A percentile compares a stretch with the other conserved stretches of the same genome.
Evolutionary conservation across 176 grass and related monocot genomes (phyloP).

Genomic region (Bonia amplexicaulis): DNA sequence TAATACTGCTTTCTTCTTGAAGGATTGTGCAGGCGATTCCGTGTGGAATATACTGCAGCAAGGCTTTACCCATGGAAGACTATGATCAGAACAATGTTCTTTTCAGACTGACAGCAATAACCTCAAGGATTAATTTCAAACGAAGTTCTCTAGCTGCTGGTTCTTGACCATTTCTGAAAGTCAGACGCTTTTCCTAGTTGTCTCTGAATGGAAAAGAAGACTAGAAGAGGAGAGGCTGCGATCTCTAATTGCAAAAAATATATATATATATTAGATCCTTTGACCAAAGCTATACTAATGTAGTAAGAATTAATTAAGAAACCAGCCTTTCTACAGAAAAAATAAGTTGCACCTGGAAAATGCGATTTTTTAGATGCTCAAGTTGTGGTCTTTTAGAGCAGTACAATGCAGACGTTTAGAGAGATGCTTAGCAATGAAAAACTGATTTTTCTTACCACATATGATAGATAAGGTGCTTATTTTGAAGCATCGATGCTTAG

Average conservation of each 20-base stretch:
- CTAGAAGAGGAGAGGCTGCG: not conserved
- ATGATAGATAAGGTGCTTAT: too few species aligned
- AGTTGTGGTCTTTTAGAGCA: not conserved
- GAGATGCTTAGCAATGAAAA: too few species aligned
- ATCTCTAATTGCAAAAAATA: not conserved
- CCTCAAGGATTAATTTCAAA: too few species aligned
- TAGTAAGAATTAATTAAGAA: not conserved
- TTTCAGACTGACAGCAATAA: not conserved
- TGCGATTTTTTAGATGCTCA: not conserved
- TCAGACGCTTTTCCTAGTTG: not conserved
- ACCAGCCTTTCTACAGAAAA: not conserved
- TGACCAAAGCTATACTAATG: not conserved
- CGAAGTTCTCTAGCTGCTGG: too few species aligned
- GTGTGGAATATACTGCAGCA: not conserved
- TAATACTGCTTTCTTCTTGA: not conserved
- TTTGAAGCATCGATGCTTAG: too few species aligned
- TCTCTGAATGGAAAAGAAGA: not conserved
- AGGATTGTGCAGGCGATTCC: not conserved
- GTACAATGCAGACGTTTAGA: too few species aligned
- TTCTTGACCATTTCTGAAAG: not conserved
- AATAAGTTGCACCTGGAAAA: not conserved
- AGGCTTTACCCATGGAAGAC: not conserved
- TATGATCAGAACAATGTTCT: not conserved
- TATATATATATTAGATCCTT: not conserved
- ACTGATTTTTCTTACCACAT: too few species aligned